phyloP scores from a whole-genome alignment of 2,329 filamentous ascomycete species.

The Penicillium brevicompactum region DNA sequence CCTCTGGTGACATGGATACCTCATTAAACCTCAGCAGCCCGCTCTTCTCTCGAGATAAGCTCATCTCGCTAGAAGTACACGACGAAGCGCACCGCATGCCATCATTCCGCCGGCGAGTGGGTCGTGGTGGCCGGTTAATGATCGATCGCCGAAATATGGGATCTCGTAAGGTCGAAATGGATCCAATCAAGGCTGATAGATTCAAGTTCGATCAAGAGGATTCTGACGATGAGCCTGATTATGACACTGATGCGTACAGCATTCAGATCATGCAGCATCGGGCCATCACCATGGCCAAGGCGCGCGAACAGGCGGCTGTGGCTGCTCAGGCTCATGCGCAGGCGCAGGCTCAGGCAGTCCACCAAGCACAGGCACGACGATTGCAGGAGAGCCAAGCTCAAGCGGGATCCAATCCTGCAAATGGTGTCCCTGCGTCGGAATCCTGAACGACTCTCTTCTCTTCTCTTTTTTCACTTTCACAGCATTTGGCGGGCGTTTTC shows the following conservation, averaged over 20 bases:
- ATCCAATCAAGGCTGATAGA: constrained; percentile 61
- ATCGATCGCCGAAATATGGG: constrained; percentile 79
- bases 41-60: constrained; percentile 39
- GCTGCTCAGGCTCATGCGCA: constrained; percentile 48
- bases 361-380: constrained; percentile 43
- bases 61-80: constrained; percentile 45
- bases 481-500: constrained; percentile 41
- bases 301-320: constrained; percentile 44
- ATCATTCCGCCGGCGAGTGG: constrained; percentile 80
- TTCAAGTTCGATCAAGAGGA: constrained; percentile 90
- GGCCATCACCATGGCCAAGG: constrained; percentile 50
- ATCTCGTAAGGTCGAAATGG: constrained; percentile 51
- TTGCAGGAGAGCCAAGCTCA: constrained; percentile 35
- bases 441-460: constrained; percentile 28
- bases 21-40: constrained; percentile 37
- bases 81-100: constrained; percentile 54
- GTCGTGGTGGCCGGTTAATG: constrained; percentile 80
- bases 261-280: constrained; percentile 60
- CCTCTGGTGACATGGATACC: constrained; percentile 47
- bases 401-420: constrained; percentile 27
- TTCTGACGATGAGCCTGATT: constrained; percentile 72
- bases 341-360: constrained; percentile 42
- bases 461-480: constrained; percentile 12
- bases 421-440: constrained; percentile 33
- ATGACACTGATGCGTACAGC: constrained; percentile 72